These are phyloP conservation scores for Penicillium tannophilum DNA, from an alignment of 495 filamentous ascomycete species.

Conservation along the genomic window DNA sequence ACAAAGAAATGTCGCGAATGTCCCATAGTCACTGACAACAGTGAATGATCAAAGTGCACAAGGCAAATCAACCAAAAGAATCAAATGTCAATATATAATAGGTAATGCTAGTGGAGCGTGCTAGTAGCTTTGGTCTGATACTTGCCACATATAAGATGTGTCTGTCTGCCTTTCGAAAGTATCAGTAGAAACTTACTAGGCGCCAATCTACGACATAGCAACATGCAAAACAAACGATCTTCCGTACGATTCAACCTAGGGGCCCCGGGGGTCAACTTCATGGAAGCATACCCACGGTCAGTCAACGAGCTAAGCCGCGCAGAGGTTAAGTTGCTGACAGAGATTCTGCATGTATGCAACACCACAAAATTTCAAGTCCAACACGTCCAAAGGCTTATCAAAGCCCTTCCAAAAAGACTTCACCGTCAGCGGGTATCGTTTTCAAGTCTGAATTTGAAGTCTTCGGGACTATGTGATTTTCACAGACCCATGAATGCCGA, in stretches of 20 bases:
- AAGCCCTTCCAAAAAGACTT: constrained; percentile 20
- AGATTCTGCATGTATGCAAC: constrained; percentile 26
- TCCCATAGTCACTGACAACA: background rate
- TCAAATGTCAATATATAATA: too few relatives aligned
- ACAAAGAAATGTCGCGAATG: background rate
- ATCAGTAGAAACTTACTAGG: background rate
- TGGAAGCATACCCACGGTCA: constrained; percentile 18
- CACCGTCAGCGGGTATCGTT: constrained; percentile 6
- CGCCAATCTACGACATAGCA: background rate
- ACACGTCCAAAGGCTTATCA: constrained; percentile 14
- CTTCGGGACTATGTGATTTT: constrained; percentile 16
- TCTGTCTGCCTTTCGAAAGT: background rate
- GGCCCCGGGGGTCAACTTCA: background rate
- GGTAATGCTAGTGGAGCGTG: background rate
- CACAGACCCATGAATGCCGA: constrained; percentile 27
- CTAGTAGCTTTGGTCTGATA: background rate
- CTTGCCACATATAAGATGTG: background rate
- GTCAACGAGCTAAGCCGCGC: constrained; percentile 22
- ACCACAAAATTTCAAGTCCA: background rate
- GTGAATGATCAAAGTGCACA: background rate
- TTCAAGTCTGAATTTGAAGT: background rate
- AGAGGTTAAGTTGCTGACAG: constrained; percentile 29
- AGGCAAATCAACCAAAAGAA: background rate
- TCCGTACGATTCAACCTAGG: background rate
- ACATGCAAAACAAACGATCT: background rate